Evolutionary conservation across 306 rosid genomes (phyloP).

Genomic region (Senna tora): DNA sequence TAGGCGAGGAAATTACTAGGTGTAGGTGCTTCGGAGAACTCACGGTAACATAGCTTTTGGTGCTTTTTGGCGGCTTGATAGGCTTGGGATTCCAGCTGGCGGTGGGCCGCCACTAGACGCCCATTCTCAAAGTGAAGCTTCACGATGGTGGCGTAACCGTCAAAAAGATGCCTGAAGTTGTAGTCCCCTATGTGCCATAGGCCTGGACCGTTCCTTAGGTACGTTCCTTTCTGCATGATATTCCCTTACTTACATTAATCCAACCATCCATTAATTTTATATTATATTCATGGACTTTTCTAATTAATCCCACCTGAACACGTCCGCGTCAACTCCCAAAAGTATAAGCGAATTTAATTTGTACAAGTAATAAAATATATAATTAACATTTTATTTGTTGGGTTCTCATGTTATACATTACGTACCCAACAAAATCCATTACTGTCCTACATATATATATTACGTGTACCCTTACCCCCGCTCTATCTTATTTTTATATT

Average conservation of each 20-base stretch:
- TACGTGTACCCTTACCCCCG: too few relatives aligned
- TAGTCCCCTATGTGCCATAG: conserved; percentile 84
- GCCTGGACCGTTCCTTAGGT: conserved; percentile 94
- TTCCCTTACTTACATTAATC: too few relatives aligned
- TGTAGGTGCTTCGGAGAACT: conserved; percentile 89
- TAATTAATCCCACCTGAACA: not conserved
- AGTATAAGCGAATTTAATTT: not conserved
- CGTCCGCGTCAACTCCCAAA: not conserved
- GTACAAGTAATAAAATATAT: not conserved
- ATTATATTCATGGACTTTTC: too few relatives aligned
- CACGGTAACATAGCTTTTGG: conserved; percentile 78
- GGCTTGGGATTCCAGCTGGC: conserved; percentile 81
- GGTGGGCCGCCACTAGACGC: conserved; percentile 65
- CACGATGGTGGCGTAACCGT: conserved; percentile 86
- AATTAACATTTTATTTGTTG: not conserved
- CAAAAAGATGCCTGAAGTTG: conserved; percentile 90
- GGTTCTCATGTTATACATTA: too few relatives aligned
- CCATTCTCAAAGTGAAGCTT: conserved; percentile 67
- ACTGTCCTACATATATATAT: too few relatives aligned
- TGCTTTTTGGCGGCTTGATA: conserved; percentile 77
- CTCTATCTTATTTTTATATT: too few relatives aligned
- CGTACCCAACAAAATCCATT: too few relatives aligned
- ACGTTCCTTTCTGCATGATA: conserved; percentile 89
- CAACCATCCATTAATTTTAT: too few relatives aligned
- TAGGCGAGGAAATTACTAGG: conserved; percentile 63